Evolutionary conservation across 108 stramenopile species (phyloP).

Genomic region (Ochromonas danica): DNA sequence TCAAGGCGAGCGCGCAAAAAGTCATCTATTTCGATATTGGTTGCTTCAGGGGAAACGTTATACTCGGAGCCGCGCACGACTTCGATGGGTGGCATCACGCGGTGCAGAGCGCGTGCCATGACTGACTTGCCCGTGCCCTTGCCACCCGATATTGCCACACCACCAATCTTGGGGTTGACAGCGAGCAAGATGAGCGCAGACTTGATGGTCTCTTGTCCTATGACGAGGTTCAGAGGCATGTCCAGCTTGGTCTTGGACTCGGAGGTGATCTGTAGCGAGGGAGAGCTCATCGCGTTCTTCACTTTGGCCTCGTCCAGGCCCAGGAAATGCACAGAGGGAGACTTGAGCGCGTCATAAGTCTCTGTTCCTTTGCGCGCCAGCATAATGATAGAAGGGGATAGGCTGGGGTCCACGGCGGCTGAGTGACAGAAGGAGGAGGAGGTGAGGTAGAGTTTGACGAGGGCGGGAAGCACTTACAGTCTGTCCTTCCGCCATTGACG

Average conservation of each 20-base stretch:
- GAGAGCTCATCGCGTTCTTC: neutral
- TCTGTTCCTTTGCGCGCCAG: neutral
- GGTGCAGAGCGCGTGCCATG: constrained; percentile 88
- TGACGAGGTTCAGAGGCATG: constrained; percentile 83
- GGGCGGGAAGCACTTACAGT: neutral
- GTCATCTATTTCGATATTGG: constrained; percentile 61
- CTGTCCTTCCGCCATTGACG: neutral
- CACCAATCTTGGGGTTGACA: constrained; percentile 86
- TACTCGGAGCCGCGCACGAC: constrained; percentile 69
- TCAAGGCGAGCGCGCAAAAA: constrained; percentile 68
- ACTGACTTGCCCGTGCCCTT: constrained; percentile 94
- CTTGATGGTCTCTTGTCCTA: constrained; percentile 90
- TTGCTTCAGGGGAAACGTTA: constrained; percentile 82
- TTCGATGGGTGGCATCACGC: constrained; percentile 91
- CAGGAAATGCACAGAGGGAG: neutral
- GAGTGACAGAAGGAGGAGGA: no score
- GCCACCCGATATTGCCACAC: constrained; percentile 87
- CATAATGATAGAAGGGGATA: neutral
- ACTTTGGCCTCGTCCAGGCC: neutral
- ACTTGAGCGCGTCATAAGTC: neutral
- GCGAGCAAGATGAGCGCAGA: constrained; percentile 73
- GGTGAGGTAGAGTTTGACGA: neutral
- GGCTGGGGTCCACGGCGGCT: neutral
- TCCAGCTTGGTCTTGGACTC: neutral
- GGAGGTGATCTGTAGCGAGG: neutral